phyloP scores from a whole-genome alignment of 371 early-diverging fungal species.

The Batkoa obscura region DNA sequence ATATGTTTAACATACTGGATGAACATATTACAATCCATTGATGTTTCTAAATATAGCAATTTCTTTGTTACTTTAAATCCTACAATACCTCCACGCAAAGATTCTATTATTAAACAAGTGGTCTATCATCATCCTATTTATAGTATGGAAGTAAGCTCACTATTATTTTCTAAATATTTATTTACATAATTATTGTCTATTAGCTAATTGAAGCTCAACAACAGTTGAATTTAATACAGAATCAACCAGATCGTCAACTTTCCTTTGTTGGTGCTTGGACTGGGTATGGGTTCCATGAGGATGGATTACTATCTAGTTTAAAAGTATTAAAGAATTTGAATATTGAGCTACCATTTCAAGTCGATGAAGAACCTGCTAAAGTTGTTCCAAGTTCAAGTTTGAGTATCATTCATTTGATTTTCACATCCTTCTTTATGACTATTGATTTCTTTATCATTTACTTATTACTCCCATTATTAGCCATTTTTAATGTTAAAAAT shows the following conservation, averaged over 20 bases:
- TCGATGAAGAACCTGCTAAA: too few relatives aligned
- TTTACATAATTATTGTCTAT: too few relatives aligned
- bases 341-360: too few relatives aligned
- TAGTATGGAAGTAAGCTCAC: conserved; percentile 1
- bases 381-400: too few relatives aligned
- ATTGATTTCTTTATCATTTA: too few relatives aligned
- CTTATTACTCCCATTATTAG: too few relatives aligned
- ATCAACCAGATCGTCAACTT: conserved; percentile 10
- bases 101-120: conserved; percentile 16
- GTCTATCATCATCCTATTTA: conserved; percentile 29
- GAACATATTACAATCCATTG: conserved; percentile 31
- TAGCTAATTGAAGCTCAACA: conserved; percentile 9
- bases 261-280: conserved; percentile 35
- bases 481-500: too few relatives aligned
- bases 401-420: too few relatives aligned
- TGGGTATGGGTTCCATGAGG: conserved; percentile 44
- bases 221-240: conserved; percentile 8
- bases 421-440: too few relatives aligned
- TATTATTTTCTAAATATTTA: not conserved
- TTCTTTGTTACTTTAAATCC: conserved; percentile 40
- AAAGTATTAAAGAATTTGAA: too few relatives aligned
- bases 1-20: conserved; percentile 38
- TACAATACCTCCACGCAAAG: conserved; percentile 17
- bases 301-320: conserved; percentile 27
- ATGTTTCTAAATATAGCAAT: conserved; percentile 17